phyloP scores from a whole-genome alignment of 768 basidiomycete genomes.

The Lactarius evosmus region DNA sequence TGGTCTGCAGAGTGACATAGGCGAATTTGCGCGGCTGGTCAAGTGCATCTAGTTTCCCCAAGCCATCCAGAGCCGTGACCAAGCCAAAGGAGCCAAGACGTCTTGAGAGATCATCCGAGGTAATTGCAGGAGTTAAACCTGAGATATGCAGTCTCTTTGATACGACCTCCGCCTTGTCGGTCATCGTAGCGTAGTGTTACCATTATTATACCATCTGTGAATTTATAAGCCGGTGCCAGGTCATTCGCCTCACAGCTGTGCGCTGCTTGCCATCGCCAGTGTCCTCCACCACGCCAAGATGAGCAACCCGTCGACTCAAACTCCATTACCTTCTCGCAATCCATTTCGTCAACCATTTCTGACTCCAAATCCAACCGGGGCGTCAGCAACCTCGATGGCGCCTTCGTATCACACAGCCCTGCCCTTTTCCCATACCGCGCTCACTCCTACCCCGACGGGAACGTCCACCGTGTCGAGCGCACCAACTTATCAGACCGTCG shows the following conservation, averaged over 20 bases:
- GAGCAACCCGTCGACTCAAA: background rate
- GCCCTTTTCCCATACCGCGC: background rate
- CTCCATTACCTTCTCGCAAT: slow-evolving; percentile 5
- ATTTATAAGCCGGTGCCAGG: background rate
- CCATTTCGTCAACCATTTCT: slow-evolving; percentile 18
- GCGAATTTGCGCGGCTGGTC: slow-evolving; percentile 70
- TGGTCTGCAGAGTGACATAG: slow-evolving; percentile 68
- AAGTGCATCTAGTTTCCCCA: slow-evolving; percentile 59
- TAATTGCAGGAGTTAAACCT: slow-evolving; percentile 67
- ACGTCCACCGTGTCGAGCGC: background rate
- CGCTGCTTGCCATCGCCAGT: background rate
- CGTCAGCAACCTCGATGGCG: slow-evolving; percentile 1
- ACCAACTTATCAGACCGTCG: background rate
- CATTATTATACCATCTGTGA: background rate
- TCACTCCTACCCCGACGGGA: slow-evolving; percentile 2
- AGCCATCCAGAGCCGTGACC: slow-evolving; percentile 65
- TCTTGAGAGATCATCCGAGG: slow-evolving; percentile 50
- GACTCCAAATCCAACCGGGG: slow-evolving; percentile 19
- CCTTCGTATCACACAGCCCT: background rate
- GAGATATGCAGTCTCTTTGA: slow-evolving; percentile 71
- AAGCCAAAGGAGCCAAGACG: slow-evolving; percentile 65
- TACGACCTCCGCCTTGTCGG: slow-evolving; percentile 25
- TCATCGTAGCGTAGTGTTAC: background rate
- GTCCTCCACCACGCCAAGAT: background rate
- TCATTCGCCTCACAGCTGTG: no score